Evolutionary conservation across 768 basidiomycete genomes (phyloP).

Genomic region (Boletus pseudopeckii): DNA sequence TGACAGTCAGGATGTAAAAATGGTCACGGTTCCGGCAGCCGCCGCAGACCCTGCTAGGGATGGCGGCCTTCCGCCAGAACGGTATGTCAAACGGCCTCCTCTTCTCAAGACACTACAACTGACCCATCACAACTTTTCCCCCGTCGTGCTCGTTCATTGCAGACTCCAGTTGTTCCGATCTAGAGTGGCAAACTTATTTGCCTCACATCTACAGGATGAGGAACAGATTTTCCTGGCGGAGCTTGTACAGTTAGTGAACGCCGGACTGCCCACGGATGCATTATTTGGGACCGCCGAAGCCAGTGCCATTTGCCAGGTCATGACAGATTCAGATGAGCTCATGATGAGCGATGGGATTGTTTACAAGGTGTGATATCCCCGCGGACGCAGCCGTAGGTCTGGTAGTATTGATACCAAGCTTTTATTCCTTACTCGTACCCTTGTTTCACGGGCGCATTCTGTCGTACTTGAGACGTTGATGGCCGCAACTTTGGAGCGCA

Average conservation of each 20-base stretch:
- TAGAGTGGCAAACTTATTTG: slow-evolving; percentile 69
- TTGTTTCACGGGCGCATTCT: slow-evolving; percentile 3
- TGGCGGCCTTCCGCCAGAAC: slow-evolving; percentile 49
- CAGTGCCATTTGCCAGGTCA: slow-evolving; percentile 61
- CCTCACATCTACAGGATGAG: slow-evolving; percentile 63
- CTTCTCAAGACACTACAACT: neutral
- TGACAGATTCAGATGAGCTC: slow-evolving; percentile 71
- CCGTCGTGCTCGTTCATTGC: slow-evolving; percentile 1
- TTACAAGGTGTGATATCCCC: slow-evolving; percentile 63
- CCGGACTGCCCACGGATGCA: slow-evolving; percentile 60
- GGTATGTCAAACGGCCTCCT: slow-evolving; percentile 43
- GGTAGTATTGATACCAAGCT: neutral
- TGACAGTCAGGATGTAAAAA: slow-evolving; percentile 62
- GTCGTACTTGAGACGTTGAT: neutral
- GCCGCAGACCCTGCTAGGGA: slow-evolving; percentile 36
- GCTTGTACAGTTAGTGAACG: slow-evolving; percentile 72
- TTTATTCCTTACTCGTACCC: neutral
- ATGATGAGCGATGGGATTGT: slow-evolving; percentile 87
- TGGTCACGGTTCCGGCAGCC: slow-evolving; percentile 48
- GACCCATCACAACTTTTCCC: neutral
- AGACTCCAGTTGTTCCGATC: slow-evolving; percentile 81
- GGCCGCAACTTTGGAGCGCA: neutral
- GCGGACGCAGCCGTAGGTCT: neutral
- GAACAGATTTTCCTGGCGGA: slow-evolving; percentile 72
- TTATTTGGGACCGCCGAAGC: slow-evolving; percentile 85